Conservation (phyloP, 164 flowering plant species). For the Paratinospora sagittata region DNA sequence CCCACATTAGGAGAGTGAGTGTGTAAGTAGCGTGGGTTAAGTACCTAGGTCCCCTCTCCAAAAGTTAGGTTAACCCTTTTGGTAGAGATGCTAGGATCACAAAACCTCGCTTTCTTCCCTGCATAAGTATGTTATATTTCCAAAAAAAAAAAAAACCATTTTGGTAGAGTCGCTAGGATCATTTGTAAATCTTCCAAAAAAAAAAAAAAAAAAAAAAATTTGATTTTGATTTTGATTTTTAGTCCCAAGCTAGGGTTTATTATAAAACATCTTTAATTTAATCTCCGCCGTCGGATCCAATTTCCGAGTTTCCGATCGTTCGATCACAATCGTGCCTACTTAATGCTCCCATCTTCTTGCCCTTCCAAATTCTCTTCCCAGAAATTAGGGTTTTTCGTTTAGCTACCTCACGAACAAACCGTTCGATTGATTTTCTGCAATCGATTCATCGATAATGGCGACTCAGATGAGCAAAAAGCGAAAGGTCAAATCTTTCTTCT, state of each 20-base stretch:
- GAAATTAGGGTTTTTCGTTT: conserved; percentile 18
- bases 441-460: conserved; percentile 31
- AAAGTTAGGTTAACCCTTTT: too few species aligned
- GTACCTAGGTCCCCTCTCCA: too few species aligned
- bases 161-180: too few species aligned
- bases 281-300: conserved; percentile 10
- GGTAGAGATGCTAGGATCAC: too few species aligned
- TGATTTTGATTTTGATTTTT: too few species aligned
- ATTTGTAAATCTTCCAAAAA: too few species aligned
- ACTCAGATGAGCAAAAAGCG: conserved; percentile 64
- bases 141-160: too few species aligned
- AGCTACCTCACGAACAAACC: neutral
- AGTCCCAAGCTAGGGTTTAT: conserved; percentile 8
- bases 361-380: neutral
- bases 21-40: too few species aligned
- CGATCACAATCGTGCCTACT: conserved; percentile 1
- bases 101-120: too few species aligned
- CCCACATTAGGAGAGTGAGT: too few species aligned
- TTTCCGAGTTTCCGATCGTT: neutral
- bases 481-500: conserved; percentile 30
- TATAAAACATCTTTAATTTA: neutral
- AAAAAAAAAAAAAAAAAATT: too few species aligned
- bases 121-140: too few species aligned
- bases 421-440: neutral
- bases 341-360: neutral